Percentiles rank a stretch among this genome's conserved stretches.
phyloP scores from a whole-genome alignment of 345 rosid species.

The Lepidium sativum region DNA sequence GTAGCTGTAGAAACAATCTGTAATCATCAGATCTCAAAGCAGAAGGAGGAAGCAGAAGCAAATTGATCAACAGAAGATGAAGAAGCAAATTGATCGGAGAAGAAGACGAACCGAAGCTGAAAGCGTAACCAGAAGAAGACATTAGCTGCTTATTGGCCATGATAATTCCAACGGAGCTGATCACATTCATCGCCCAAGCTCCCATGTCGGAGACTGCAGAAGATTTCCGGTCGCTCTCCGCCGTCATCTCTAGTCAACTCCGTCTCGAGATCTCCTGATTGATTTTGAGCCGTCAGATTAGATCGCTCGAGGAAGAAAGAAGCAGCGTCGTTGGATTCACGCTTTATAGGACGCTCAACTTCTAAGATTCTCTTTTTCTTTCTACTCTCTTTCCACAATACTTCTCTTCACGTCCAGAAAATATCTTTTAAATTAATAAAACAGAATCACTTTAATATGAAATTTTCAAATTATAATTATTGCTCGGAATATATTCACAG shows the following conservation, averaged over 20 bases:
- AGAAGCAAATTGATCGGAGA: background rate
- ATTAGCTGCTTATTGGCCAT: slow-evolving; percentile 97
- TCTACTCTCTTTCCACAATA: background rate
- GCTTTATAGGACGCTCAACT: background rate
- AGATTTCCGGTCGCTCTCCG: slow-evolving; percentile 24
- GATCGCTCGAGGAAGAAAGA: background rate
- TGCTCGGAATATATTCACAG: too few species aligned
- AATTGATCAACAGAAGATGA: background rate
- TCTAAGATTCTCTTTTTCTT: background rate
- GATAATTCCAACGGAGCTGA: slow-evolving; percentile 86
- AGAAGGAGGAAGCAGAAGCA: too few species aligned
- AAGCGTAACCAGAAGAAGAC: slow-evolving; percentile 66
- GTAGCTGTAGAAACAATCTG: too few species aligned
- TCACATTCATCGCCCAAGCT: slow-evolving; percentile 94
- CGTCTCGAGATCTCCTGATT: background rate
- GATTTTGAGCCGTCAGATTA: background rate
- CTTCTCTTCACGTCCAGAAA: background rate
- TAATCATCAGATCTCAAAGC: slow-evolving; percentile 19
- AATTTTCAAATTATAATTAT: too few species aligned
- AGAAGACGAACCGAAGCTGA: slow-evolving; percentile 59
- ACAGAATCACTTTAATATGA: background rate
- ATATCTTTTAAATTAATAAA: background rate
- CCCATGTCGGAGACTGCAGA: slow-evolving; percentile 76
- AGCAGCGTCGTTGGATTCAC: background rate
- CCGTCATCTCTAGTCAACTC: slow-evolving; percentile 19